Base-by-base conservation (phyloP, 169 alveolate genomes). In the Plasmodium coatneyi region DNA sequence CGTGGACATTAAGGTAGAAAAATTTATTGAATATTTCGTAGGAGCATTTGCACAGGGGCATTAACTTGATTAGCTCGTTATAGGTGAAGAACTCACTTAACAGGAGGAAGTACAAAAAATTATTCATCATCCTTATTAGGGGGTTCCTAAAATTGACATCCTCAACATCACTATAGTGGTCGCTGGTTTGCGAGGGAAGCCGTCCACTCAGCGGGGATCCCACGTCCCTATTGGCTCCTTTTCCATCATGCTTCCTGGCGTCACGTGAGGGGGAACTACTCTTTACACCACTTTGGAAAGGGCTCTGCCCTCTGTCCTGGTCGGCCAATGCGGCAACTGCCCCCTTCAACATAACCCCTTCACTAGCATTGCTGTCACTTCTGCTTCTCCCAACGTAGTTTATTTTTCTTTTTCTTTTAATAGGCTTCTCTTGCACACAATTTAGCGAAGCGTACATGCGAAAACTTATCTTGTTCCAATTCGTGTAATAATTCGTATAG, bases 401-500 rank as follows among this genome's bases (percentile, higher is more conserved):
- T 70, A 22, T 66, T 28, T 71, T 83, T 34, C 76, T 89, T 36
- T 80, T 89, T 71, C 82, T 89, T 78, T n/a, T 78, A 7, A 74
- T 6, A 46, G 22, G n/a, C 6, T 46, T 80, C 22, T 22, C 36
- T 10, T 22, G 43, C 36, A 41, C 74, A 25, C 79, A 89, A 60
- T 89, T 89, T 66, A 89, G 52, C 5, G 89, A 79, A 79, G 90
- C 94, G 82, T 89, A 89, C 74, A 89, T 79, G 9, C 89, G 81
- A 89, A 89, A 89, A 66, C 94, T 89, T 36, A 89, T 19, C 56
- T 89, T 89, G 71, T 89, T 89, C 94, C 94, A 89, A 56, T 89
- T 89, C 16, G 80, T 89, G 46, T 79, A 89, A 79, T 89, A 89
- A 79, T 79, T 89, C 12, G 94, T 89, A 60, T 89, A 89, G 49